These are phyloP conservation scores for Boletus eberwhitei DNA, from an alignment of 768 basidiomycete genomes.

Conservation along the genomic window DNA sequence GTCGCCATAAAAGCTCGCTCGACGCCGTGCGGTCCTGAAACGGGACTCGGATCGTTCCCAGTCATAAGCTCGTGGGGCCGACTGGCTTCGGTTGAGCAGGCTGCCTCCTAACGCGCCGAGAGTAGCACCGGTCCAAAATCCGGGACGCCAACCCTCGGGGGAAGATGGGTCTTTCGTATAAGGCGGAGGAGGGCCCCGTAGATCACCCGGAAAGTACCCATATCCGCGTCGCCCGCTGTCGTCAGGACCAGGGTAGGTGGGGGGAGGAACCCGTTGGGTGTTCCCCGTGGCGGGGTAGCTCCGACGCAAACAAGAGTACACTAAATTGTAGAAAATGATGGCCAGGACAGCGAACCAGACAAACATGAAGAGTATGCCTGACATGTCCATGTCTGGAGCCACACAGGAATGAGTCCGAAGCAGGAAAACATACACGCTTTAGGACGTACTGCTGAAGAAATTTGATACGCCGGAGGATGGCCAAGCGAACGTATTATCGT, in stretches of 20 bases:
- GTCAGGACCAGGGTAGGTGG: slow-evolving; percentile 31
- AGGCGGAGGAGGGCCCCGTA: slow-evolving; percentile 52
- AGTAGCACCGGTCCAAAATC: slow-evolving; percentile 84
- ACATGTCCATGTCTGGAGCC: slow-evolving; percentile 43
- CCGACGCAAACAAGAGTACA: slow-evolving; percentile 51
- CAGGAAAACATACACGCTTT: neutral
- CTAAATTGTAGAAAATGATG: slow-evolving; percentile 54
- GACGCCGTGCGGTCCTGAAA: slow-evolving; percentile 27
- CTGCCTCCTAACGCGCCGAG: slow-evolving; percentile 68
- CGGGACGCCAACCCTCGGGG: slow-evolving; percentile 51
- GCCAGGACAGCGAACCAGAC: slow-evolving; percentile 53
- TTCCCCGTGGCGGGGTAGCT: slow-evolving; percentile 30
- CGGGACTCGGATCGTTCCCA: slow-evolving; percentile 52
- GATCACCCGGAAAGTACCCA: slow-evolving; percentile 54
- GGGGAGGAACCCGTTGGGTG: slow-evolving; percentile 25
- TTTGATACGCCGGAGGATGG: slow-evolving; percentile 9
- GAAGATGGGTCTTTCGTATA: slow-evolving; percentile 43
- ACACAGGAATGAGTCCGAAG: neutral
- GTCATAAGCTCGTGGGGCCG: slow-evolving; percentile 41
- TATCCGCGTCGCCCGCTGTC: slow-evolving; percentile 23
- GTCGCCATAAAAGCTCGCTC: slow-evolving; percentile 19
- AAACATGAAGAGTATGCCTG: slow-evolving; percentile 49
- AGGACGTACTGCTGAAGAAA: slow-evolving; percentile 24
- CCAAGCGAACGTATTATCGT: slow-evolving; percentile 13
- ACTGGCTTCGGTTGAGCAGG: slow-evolving; percentile 42